Base-by-base conservation (phyloP, 331 rosid genomes). In the Arachis monticola region DNA sequence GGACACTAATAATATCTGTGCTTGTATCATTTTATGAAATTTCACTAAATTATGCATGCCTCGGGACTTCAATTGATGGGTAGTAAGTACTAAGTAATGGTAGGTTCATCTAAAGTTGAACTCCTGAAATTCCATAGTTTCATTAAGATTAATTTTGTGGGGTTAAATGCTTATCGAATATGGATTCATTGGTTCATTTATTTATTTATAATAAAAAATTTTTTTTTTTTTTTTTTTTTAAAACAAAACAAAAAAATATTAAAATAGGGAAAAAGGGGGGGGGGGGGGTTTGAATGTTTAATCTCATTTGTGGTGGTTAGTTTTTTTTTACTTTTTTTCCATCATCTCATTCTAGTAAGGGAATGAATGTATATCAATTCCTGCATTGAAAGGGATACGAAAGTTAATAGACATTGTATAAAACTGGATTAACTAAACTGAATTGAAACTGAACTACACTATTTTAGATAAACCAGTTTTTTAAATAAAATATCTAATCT, bases 31-130 rank as follows among this genome's bases (percentile, higher is more conserved):
- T 2, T 35, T 35, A 2, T 35, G 40, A 35, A 35, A 32, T 11
- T 69, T 5, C 9, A 11, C 30, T 22, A 41, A 50, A 57, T 14
- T 35, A 9, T 31, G 69, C 60, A 62, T 55, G 70, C 3, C 22
- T 70, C 14, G 42, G 46, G 17, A 45, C 41, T 73, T 30, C 13
- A 52, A 64, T 53, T 50, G 8, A 38, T 9, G 12, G 55, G 9
- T 63, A 68, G 7, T 76, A 2, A 47, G 9, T 63, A 68, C 5
- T 76, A 2, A 47, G 60, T 62, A 35, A 44, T 59, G 14, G 66
- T 41, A 40, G 5, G 32, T 67, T 72, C 52, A 6, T 70, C 13
- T 51, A 2, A 60, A 60, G 6, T 66, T 70, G 11, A 59, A 52
- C 17, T 27, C 50, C 2, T 59, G 51, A 59, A 72, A 67, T 74